Base-by-base conservation (phyloP, 164 flowering plant species). In the Aristolochia californica region DNA sequence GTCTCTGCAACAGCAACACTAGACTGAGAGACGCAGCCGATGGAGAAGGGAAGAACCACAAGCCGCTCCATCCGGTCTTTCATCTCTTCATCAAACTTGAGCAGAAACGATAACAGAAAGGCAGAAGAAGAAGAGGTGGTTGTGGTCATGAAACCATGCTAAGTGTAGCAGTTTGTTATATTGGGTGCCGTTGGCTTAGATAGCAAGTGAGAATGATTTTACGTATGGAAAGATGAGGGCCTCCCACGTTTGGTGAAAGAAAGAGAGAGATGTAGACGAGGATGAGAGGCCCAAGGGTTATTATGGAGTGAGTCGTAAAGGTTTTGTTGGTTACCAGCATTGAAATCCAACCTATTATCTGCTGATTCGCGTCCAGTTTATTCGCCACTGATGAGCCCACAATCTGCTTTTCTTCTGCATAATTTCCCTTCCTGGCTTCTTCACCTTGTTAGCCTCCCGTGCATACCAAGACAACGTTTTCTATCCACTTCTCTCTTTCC, bases 41-140 rank as follows among this genome's bases (percentile, higher is more conserved):
- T 59, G 30, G 80, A 62, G 70, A 83, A 85, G 18, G 87, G 87
- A 66, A 83, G 81, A 57, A 82, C 52, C 7, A 80, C 81, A 28
- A 82, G 58, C 65, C 88, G 79, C 59, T 87, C 95, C 87, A 84
- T 78, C 56, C 65, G 65, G 30, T 75, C 78, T 71, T 74, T 81
- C 83, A 81, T 75, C 43, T 28, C 51, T 52, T 59, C 55, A 71
- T 62, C 28, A 9, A 55, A 55, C 43, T 26, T 28, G 50, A 34
- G 40, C 40, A 50, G 59, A 22, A 43, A 51, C 9, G 30, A 18
- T 48, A 17, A 55, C 23, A 53, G 28, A 24, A 45, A 60, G 13
- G 27, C 1, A 51, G 27, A 60, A 56, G 34, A 18, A 51, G 64
- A 51, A 30, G 43, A 21, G 59, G 62, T 23, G 63, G 52, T 20